Evolutionary conservation across 2,329 filamentous ascomycete species (phyloP).

Genomic region (Thielaviopsis ethacetica): DNA sequence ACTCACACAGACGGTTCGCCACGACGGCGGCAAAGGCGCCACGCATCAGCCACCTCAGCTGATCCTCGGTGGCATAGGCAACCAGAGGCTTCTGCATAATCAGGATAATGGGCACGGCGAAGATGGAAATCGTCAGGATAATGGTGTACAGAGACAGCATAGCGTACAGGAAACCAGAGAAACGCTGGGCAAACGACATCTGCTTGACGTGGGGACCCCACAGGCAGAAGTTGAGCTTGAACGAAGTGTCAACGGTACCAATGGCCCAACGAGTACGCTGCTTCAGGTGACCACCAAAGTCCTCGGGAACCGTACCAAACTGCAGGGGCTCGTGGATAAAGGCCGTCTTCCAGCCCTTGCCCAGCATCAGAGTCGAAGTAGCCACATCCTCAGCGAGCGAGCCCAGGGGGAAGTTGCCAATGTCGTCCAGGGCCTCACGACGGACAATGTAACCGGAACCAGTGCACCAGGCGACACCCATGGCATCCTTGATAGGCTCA

Average conservation of each 20-base stretch:
- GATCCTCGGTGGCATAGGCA: constrained; percentile 33
- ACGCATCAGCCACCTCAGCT: constrained; percentile 43
- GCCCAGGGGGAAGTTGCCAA: constrained; percentile 44
- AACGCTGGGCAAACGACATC: constrained; percentile 40
- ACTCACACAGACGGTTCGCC: constrained; percentile 37
- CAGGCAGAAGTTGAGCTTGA: constrained; percentile 44
- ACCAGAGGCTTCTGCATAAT: constrained; percentile 40
- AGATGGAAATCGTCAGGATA: constrained; percentile 35
- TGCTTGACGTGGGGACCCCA: constrained; percentile 34
- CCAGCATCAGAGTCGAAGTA: constrained; percentile 41
- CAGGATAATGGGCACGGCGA: constrained; percentile 42
- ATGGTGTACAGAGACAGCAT: constrained; percentile 39
- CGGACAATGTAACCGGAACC: constrained; percentile 46
- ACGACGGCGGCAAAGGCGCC: constrained; percentile 35
- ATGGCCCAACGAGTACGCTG: constrained; percentile 41
- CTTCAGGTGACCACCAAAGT: constrained; percentile 37
- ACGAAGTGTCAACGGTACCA: constrained; percentile 39
- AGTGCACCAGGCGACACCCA: constrained; percentile 45
- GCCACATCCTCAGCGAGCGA: constrained; percentile 45
- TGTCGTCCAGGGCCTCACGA: constrained; percentile 40
- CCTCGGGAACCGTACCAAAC: constrained; percentile 42
- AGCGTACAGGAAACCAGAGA: constrained; percentile 41
- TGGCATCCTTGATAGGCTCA: constrained; percentile 32
- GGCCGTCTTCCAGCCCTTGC: constrained; percentile 44
- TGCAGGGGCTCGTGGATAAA: constrained; percentile 44